A percentile compares a stretch with the other conserved stretches of the same genome.
Conservation (phyloP, 495 filamentous ascomycete genomes). For the Immersiella caudata region DNA sequence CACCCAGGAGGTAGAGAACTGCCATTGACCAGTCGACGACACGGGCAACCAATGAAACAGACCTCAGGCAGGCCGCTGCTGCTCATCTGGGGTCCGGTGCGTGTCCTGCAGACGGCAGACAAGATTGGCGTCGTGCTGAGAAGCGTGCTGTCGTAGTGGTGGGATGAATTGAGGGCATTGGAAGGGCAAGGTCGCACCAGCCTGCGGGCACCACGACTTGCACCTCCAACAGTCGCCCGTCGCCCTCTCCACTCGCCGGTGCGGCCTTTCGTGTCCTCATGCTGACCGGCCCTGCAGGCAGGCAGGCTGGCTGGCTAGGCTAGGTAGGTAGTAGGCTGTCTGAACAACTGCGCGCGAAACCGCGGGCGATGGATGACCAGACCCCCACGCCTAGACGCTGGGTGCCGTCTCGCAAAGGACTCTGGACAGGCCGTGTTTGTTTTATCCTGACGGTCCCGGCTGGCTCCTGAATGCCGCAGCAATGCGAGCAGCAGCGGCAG, state of each 20-base stretch:
- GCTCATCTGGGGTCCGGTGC: constrained; percentile 22
- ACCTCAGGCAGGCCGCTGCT: constrained; percentile 22
- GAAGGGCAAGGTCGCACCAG: constrained; percentile 11
- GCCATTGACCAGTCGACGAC: constrained; percentile 23
- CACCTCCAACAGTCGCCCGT: constrained; percentile 11
- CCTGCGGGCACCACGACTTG: constrained; percentile 17
- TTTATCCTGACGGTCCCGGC: constrained; percentile 30
- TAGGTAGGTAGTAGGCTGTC: background rate
- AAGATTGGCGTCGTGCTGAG: constrained; percentile 14
- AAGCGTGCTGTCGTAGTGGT: constrained; percentile 11
- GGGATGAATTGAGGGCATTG: constrained; percentile 16
- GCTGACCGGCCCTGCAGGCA: constrained; percentile 2
- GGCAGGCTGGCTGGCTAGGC: constrained; percentile 7
- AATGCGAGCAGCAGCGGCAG: constrained; percentile 21
- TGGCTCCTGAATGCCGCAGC: constrained; percentile 25
- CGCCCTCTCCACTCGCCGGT: constrained; percentile 3
- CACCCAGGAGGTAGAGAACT: constrained; percentile 19
- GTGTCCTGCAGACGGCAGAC: constrained; percentile 22
- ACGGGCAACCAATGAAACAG: constrained; percentile 31
- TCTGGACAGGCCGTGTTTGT: constrained; percentile 24
- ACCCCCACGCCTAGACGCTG: constrained; percentile 25
- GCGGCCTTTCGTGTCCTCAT: background rate
- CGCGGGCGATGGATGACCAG: background rate
- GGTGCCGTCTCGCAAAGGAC: constrained; percentile 15
- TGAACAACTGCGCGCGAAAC: background rate